Conservation (phyloP, 139 green algal genomes). For the Edaphochlamys debaryana region DNA sequence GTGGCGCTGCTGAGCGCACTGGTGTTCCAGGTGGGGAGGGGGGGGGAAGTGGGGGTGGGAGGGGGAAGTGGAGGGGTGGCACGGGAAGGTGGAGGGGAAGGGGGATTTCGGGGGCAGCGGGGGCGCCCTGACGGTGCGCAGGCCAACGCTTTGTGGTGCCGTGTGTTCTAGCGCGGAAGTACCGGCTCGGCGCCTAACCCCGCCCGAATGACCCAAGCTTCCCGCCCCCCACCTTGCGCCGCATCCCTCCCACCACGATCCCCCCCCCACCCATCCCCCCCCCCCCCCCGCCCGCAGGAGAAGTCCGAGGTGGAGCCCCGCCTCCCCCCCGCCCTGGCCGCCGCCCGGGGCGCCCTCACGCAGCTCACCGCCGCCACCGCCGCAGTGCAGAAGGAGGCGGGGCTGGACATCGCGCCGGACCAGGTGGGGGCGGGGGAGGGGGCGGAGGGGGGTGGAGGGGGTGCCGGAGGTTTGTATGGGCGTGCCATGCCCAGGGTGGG, state of each 20-base stretch:
- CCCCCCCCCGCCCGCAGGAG: conserved; percentile 73
- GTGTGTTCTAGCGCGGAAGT: too few species aligned
- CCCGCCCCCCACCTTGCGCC: too few species aligned
- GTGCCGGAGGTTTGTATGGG: too few species aligned
- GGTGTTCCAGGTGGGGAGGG: conserved; percentile 88
- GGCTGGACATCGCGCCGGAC: too few species aligned
- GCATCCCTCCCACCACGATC: too few species aligned
- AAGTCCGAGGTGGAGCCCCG: conserved; percentile 81
- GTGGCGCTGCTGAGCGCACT: conserved; percentile 91
- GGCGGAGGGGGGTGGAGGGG: too few species aligned
- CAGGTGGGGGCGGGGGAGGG: too few species aligned
- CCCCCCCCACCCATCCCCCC: too few species aligned
- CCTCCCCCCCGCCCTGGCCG: conserved; percentile 66
- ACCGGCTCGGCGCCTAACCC: too few species aligned
- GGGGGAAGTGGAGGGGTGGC: neutral
- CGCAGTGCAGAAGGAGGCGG: conserved; percentile 57
- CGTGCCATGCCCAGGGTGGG: too few species aligned
- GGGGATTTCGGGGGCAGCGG: neutral
- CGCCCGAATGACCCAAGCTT: too few species aligned
- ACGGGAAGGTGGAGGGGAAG: neutral
- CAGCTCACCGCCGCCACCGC: conserved; percentile 69
- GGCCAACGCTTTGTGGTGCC: neutral
- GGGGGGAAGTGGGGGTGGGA: neutral
- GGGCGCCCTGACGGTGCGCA: too few species aligned
- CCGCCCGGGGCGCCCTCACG: conserved; percentile 57